These are phyloP conservation scores for Ophiostoma populinum DNA, from an alignment of 2,329 filamentous ascomycete species.

Conservation along the genomic window DNA sequence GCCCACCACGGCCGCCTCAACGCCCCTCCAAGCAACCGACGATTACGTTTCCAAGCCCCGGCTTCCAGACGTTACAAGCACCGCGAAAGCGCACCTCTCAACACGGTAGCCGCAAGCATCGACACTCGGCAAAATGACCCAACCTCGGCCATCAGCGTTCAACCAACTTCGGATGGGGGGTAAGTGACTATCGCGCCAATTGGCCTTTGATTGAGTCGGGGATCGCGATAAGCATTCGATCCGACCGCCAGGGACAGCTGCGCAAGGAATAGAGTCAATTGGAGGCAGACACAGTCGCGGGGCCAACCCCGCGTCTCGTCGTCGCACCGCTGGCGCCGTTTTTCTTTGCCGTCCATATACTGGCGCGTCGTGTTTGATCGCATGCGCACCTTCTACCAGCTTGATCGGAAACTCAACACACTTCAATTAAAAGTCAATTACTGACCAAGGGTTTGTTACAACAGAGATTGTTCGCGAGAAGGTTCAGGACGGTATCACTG, in stretches of 20 bases:
- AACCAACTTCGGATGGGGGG: constrained; percentile 86
- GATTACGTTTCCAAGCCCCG: constrained; percentile 12
- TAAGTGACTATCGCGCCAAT: too few relatives aligned
- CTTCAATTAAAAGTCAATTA: too few relatives aligned
- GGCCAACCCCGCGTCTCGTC: not conserved
- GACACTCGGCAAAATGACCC: constrained; percentile 46
- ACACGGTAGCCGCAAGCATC: constrained; percentile 14
- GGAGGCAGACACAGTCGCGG: too few relatives aligned
- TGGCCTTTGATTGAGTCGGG: too few relatives aligned
- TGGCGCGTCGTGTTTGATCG: too few relatives aligned
- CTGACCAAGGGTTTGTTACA: constrained; percentile 4
- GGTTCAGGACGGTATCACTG: constrained; percentile 94
- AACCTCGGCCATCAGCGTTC: constrained; percentile 83
- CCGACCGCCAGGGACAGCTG: not conserved
- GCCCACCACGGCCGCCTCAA: constrained; percentile 19
- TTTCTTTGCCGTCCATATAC: too few relatives aligned
- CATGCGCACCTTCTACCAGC: too few relatives aligned
- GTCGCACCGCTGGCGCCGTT: not conserved
- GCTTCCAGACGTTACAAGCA: constrained; percentile 3
- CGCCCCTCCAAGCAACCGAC: too few relatives aligned
- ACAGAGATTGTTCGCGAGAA: constrained; percentile 97
- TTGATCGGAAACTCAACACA: too few relatives aligned
- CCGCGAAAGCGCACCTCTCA: too few relatives aligned
- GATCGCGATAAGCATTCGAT: not conserved
- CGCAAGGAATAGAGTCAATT: too few relatives aligned